These are phyloP conservation scores for Ceratobasidium sp. DNA, from an alignment of 1,284 basidiomycete genomes.

Conservation along the genomic window DNA sequence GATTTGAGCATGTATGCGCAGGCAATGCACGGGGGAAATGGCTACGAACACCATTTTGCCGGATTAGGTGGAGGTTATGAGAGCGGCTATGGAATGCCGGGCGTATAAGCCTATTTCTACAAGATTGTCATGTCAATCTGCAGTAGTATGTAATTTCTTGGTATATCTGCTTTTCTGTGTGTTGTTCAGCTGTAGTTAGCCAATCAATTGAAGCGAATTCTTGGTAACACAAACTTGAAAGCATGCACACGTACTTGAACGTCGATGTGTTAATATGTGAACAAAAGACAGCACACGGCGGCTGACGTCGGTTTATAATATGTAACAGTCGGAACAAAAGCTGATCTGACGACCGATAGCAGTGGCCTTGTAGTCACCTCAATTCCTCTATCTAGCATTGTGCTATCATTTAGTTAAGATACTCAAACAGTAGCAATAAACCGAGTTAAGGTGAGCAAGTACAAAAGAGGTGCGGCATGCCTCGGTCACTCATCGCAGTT, in stretches of 20 bases:
- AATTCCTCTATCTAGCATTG: too few species aligned
- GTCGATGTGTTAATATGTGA: too few species aligned
- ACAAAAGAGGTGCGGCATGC: background rate
- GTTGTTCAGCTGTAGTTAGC: background rate
- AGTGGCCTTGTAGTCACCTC: slow-evolving; percentile 27
- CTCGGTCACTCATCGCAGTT: slow-evolving; percentile 17
- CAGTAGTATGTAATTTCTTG: background rate
- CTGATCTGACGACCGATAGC: too few species aligned
- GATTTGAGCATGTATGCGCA: background rate
- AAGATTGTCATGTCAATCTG: background rate
- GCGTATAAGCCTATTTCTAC: background rate
- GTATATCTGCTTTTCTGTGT: background rate
- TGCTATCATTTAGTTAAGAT: background rate
- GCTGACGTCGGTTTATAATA: too few species aligned
- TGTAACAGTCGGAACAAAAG: slow-evolving; percentile 15
- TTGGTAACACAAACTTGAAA: too few species aligned
- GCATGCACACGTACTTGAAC: too few species aligned
- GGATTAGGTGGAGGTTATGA: background rate
- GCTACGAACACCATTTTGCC: background rate
- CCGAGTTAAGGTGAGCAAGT: slow-evolving; percentile 12
- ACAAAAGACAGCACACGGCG: too few species aligned
- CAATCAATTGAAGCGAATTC: too few species aligned
- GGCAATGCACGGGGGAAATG: background rate
- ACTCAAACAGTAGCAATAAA: background rate
- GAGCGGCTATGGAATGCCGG: slow-evolving; percentile 1